Evolutionary conservation across 768 basidiomycete species (phyloP).

Genomic region (Cyclocybe cylindracea): DNA sequence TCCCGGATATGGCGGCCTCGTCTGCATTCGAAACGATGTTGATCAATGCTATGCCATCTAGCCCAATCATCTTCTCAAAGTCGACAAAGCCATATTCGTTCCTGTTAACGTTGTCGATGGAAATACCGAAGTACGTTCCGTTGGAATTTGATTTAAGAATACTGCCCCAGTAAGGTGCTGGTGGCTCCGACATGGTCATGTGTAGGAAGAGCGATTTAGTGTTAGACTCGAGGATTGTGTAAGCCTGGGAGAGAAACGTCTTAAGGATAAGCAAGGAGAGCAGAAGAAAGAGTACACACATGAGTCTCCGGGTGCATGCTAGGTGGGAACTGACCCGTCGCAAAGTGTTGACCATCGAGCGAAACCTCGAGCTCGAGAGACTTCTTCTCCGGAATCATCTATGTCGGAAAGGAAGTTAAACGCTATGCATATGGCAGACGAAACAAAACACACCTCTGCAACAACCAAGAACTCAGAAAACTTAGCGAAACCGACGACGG

Average conservation of each 20-base stretch:
- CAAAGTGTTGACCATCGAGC: conserved; percentile 84
- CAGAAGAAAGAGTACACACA: conserved; percentile 43
- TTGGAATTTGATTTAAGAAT: conserved; percentile 97
- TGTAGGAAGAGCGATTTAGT: conserved; percentile 95
- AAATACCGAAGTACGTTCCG: conserved; percentile 93
- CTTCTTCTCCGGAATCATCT: conserved; percentile 55
- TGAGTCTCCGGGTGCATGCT: conserved; percentile 89
- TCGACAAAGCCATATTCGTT: conserved; percentile 87
- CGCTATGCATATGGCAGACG: neutral
- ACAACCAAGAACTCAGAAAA: conserved; percentile 97
- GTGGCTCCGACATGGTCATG: conserved; percentile 85
- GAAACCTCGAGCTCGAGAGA: conserved; percentile 89
- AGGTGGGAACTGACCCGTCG: conserved; percentile 87
- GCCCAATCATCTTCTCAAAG: conserved; percentile 95
- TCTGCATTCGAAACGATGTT: conserved; percentile 86
- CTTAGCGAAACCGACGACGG: conserved; percentile 93
- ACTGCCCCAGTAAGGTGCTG: conserved; percentile 81
- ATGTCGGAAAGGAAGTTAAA: conserved; percentile 1
- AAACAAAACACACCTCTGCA: conserved; percentile 69
- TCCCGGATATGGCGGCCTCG: conserved; percentile 68
- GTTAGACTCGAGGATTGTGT: conserved; percentile 92
- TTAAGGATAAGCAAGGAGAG: neutral
- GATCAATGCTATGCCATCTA: conserved; percentile 94
- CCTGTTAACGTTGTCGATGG: conserved; percentile 88
- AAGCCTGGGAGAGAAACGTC: conserved; percentile 52